Base-by-base conservation (phyloP, 805 yeast genomes). In the Zygoascus ofunaensis region DNA sequence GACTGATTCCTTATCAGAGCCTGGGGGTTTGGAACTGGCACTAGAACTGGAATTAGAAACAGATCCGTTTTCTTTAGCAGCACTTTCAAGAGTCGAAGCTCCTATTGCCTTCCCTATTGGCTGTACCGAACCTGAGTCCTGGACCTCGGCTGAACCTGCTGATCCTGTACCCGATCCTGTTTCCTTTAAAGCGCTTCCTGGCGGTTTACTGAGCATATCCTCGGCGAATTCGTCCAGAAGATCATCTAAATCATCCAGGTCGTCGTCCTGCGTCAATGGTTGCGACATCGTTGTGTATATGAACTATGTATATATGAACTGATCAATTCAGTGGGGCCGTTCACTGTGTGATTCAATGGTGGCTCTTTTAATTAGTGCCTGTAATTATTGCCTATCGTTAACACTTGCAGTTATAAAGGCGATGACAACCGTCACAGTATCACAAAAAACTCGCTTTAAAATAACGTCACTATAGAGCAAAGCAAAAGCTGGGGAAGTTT, bases 191-290 rank as follows among this genome's bases (percentile, higher is more conserved):
- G 73, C 34, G 2, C 50, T 52, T 3, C 79, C 83, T 1, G 82
- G 83, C 1, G 82, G 80, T 51, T 76, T 70, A 47, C 73, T 73
- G 45, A 82, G 66, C 0, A 80, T 71, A 46, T 79, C 85, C 48
- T 80, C 85, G 35, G 81, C 85, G 58, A 83, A 83, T 50, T 87
- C 96, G 57, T 87, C 95, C 42, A 90, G 69, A 48, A 86, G 70
- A 55, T 86, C 58, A 43, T 55, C 59, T 30, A 55, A 54, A 43
- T 55, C 59, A 36, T 54, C 57, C n/a, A 55, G 46, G 22, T 55
- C 59, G 41, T 55, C 59, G 23, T 55, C 57, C 15, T 50, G 53
- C 18, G 32, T 35, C 8, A 19, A 18, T 14, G 18, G 8, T 8
- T 24, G 21, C 19, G 44, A 32, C 44, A 41, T 41, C 12, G 33